A percentile compares a stretch with the other conserved stretches of the same genome.
Conservation (phyloP, 805 yeast genomes). For the Metschnikowia anglica region DNA sequence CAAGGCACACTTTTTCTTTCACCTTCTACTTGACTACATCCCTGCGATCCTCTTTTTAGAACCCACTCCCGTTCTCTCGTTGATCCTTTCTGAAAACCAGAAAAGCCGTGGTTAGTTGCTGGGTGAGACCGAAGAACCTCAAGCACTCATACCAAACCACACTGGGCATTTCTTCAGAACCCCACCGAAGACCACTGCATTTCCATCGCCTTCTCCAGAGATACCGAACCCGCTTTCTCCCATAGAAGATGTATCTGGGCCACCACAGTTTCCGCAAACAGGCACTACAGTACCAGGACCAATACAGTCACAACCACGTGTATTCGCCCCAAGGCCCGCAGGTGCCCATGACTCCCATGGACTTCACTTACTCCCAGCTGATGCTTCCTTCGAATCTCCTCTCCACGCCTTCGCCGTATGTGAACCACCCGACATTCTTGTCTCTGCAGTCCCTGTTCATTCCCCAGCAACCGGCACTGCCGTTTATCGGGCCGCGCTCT, state of each 20-base stretch:
- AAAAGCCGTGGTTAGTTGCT: too few species aligned
- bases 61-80: not conserved
- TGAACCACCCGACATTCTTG: slow-evolving; percentile 34
- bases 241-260: slow-evolving; percentile 9
- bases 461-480: slow-evolving; percentile 5
- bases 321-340: slow-evolving; percentile 8
- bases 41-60: too few species aligned
- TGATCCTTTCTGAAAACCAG: too few species aligned
- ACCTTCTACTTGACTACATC: too few species aligned
- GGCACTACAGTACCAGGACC: slow-evolving; percentile 9
- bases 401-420: slow-evolving; percentile 51
- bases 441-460: slow-evolving; percentile 16
- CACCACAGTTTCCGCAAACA: slow-evolving; percentile 9
- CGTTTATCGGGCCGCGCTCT: not conserved
- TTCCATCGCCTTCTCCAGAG: not conserved
- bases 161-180: too few species aligned
- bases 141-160: too few species aligned
- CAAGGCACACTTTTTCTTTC: not conserved
- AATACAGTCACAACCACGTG: slow-evolving; percentile 4
- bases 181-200: too few species aligned
- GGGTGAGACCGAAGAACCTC: too few species aligned
- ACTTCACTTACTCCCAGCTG: slow-evolving; percentile 56
- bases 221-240: too few species aligned
- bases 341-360: slow-evolving; percentile 46
- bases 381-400: slow-evolving; percentile 63